Percentiles rank a stretch among this genome's conserved stretches.
phyloP scores from a whole-genome alignment of 148 eudicot genomes.

The Camellia sinensis region DNA sequence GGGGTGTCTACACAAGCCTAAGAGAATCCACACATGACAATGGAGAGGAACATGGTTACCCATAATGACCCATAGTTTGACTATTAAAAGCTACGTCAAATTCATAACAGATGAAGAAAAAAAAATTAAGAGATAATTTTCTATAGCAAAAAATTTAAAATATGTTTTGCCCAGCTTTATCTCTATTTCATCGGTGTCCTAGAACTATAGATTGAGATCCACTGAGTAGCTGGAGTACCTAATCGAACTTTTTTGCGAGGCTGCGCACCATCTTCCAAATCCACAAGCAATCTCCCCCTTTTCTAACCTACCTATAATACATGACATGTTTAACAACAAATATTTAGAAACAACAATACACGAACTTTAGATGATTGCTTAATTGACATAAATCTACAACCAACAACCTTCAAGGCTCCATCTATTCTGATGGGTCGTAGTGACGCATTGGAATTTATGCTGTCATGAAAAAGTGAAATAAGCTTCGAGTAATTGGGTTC shows the following conservation, averaged over 20 bases:
- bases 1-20: too few relatives aligned
- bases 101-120: not conserved
- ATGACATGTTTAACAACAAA: not conserved
- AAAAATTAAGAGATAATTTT: not conserved
- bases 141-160: too few relatives aligned
- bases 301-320: conserved; percentile 45
- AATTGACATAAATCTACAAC: not conserved
- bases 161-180: conserved; percentile 23
- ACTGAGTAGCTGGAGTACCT: conserved; percentile 48
- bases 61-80: not conserved
- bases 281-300: conserved; percentile 39
- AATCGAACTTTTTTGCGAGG: conserved; percentile 43
- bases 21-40: not conserved
- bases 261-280: conserved; percentile 38
- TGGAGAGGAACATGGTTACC: not conserved
- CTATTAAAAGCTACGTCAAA: not conserved
- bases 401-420: conserved; percentile 45
- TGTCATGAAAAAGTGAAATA: conserved; percentile 41
- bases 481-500: conserved; percentile 51
- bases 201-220: conserved; percentile 47
- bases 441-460: conserved; percentile 34
- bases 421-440: conserved; percentile 41
- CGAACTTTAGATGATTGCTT: too few relatives aligned
- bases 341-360: not conserved
- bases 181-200: conserved; percentile 46